Base-by-base conservation (phyloP, 2,329 filamentous ascomycete genomes). In the Cladophialophora immunda region DNA sequence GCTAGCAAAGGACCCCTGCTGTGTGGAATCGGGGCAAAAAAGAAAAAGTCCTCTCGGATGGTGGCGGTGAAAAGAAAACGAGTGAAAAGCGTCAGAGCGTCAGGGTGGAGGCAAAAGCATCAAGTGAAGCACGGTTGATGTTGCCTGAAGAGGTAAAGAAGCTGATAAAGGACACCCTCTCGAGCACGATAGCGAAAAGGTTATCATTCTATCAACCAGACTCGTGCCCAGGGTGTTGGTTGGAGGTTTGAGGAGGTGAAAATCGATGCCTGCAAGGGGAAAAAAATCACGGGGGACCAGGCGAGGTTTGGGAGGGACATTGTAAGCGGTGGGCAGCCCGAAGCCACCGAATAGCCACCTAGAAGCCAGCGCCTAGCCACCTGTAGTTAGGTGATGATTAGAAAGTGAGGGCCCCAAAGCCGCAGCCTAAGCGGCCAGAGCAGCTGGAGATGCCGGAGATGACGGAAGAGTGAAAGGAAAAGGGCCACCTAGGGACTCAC, bases 221-320 rank as follows among this genome's bases (percentile, higher is more conserved):
- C n/a, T n/a, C n/a, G n/a, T n/a, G n/a, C n/a, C n/a, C n/a, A n/a
- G n/a, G 6, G 2, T 32, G 9, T 19, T 19, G 27, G 3, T 19
- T 13, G 19, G 53, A 55, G 53, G n/a, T 2, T 32, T 36, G 29
- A 7, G 22, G 38, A 38, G 30, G 32, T 53, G 55, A 50, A 19
- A 65, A 58, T 58, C 25, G 54, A 66, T 68, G 67, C 67, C 67
- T 62, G 32, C 56, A 68, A 68, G 53, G 63, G 67, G 55, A 60
- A 68, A 68, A 68, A 22, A 50, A 50, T 27, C 45, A 50, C 45
- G 45, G 38, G 38, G 17, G 38, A 50, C 19, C 7, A 8, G 41
- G 17, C 36, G 36, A 41, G 36, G 36, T 17, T 41, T 15, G 4
- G n/a, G 38, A 19, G 38, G 17, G 6, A 19, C 17, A n/a, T 19